Percentiles rank a stretch among this genome's conserved stretches.
Conservation (phyloP, 352 stramenopile species). For the Phytophthora ramorum region DNA sequence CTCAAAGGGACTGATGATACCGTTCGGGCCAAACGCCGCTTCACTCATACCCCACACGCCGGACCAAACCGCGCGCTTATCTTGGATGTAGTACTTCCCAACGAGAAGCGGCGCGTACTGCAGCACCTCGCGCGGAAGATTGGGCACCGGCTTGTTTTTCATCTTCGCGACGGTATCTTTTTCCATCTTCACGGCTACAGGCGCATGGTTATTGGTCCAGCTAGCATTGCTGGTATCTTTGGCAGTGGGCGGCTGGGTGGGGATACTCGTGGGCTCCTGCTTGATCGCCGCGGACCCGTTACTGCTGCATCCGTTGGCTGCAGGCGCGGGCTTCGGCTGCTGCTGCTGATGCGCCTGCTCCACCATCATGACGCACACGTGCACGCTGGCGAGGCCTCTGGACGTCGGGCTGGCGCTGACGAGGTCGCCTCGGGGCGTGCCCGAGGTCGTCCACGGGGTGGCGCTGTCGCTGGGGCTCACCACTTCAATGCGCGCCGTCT, state of each 20-base stretch:
- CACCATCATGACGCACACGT: conserved; percentile 76
- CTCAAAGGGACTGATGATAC: conserved; percentile 83
- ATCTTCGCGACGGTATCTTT: conserved; percentile 14
- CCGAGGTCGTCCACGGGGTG: conserved; percentile 47
- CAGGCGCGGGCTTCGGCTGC: conserved; percentile 39
- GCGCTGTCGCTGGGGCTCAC: conserved; percentile 54
- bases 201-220: not conserved
- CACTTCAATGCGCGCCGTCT: conserved; percentile 58
- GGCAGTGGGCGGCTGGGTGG: not conserved
- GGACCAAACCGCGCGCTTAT: conserved; percentile 82
- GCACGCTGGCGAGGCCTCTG: conserved; percentile 41
- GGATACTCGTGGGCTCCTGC: conserved; percentile 14
- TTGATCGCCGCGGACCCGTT: conserved; percentile 27
- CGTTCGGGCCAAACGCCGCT: conserved; percentile 74
- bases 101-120: conserved; percentile 79
- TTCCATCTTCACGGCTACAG: conserved; percentile 30
- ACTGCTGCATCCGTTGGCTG: not conserved
- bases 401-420: conserved; percentile 21
- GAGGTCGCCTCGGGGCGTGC: conserved; percentile 42
- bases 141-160: conserved; percentile 23
- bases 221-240: conserved; percentile 3
- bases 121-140: conserved; percentile 62
- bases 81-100: conserved; percentile 87
- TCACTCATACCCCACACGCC: conserved; percentile 89
- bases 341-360: conserved; percentile 37